A percentile compares a stretch with the other conserved stretches of the same genome.
Evolutionary conservation across 441 rosid genomes (phyloP).

Genomic region (Pelargonium hybrid): DNA sequence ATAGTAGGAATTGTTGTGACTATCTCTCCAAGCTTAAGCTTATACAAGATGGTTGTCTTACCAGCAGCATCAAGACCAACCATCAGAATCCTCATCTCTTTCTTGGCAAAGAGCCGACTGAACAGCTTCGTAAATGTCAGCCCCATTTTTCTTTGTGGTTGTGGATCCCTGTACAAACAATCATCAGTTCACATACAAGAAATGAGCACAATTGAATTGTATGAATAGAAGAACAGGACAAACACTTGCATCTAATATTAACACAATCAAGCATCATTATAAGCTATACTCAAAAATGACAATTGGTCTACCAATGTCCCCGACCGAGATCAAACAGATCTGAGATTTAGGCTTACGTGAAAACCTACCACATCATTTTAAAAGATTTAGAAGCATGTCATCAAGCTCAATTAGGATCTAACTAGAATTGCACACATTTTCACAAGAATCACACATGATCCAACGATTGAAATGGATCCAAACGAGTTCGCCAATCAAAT

Average conservation of each 20-base stretch:
- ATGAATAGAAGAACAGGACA: neutral
- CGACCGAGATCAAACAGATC: neutral
- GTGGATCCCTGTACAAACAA: neutral
- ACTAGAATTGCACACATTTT: neutral
- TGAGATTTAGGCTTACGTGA: neutral
- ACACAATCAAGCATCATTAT: neutral
- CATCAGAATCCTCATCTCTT: conserved; percentile 27
- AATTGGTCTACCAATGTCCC: too few relatives aligned
- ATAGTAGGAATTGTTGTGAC: conserved; percentile 24
- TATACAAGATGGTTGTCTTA: conserved; percentile 24
- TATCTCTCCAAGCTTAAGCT: conserved; percentile 24
- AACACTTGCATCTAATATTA: neutral
- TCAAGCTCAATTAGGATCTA: neutral
- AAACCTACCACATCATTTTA: neutral
- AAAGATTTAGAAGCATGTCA: neutral
- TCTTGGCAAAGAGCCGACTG: conserved; percentile 18
- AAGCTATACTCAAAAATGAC: neutral
- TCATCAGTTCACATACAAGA: neutral
- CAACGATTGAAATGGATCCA: neutral
- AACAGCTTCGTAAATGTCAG: neutral
- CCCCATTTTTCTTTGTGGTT: neutral
- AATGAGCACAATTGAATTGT: neutral
- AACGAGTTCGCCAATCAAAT: neutral
- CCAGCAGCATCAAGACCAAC: conserved; percentile 27
- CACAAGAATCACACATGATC: neutral